Evolutionary conservation across 2,329 filamentous ascomycete genomes (phyloP).

Genomic region (Penicillium psychrosexuale): DNA sequence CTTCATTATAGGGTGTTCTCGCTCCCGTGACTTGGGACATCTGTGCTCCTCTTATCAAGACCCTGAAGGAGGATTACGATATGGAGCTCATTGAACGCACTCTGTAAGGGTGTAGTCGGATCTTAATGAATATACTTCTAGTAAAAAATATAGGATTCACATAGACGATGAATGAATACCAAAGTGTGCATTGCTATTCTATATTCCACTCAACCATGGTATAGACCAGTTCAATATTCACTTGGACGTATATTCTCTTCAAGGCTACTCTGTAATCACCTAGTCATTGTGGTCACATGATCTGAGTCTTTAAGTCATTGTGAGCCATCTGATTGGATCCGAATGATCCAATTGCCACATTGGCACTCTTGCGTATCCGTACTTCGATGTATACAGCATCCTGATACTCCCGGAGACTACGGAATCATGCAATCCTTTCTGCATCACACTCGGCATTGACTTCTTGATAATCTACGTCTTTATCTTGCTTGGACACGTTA

Average conservation of each 20-base stretch:
- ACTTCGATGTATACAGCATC: too few species aligned
- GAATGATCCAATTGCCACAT: too few species aligned
- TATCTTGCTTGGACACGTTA: too few species aligned
- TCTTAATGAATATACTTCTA: not conserved
- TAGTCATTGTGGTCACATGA: not conserved
- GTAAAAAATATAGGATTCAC: constrained; percentile 7
- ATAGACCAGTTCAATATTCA: not conserved
- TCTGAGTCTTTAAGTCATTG: too few species aligned
- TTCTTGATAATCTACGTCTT: too few species aligned
- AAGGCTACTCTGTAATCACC: not conserved
- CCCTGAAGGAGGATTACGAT: constrained; percentile 73
- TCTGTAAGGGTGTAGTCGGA: constrained; percentile 28
- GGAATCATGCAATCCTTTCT: too few species aligned
- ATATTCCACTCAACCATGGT: not conserved
- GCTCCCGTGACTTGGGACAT: constrained; percentile 73
- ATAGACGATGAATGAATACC: constrained; percentile 12
- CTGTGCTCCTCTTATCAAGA: constrained; percentile 70
- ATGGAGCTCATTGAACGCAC: constrained; percentile 70
- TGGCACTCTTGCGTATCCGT: too few species aligned
- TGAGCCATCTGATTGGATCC: too few species aligned
- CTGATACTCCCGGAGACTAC: too few species aligned
- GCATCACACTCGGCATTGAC: too few species aligned
- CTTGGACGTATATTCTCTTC: not conserved
- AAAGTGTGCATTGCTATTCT: constrained; percentile 5
- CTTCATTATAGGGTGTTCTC: constrained; percentile 56